phyloP scores from a whole-genome alignment of 1,139 yeast species.

The Suhomyces ambrosiae region DNA sequence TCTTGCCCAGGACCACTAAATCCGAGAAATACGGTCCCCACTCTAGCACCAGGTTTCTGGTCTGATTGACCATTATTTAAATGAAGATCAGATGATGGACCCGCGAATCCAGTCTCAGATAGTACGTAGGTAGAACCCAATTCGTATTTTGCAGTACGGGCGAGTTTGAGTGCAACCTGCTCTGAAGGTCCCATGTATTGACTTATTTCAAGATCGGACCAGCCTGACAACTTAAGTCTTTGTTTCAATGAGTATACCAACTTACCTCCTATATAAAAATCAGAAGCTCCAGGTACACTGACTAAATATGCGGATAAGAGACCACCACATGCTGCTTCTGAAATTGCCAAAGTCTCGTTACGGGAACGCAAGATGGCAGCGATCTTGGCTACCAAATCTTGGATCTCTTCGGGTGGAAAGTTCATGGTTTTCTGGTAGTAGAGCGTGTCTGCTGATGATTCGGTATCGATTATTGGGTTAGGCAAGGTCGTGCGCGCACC shows the following conservation, averaged over 20 bases:
- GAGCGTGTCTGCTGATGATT: background rate
- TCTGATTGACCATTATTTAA: slow-evolving; percentile 21
- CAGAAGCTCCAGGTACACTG: slow-evolving; percentile 82
- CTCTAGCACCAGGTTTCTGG: slow-evolving; percentile 19
- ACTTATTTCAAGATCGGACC: slow-evolving; percentile 70
- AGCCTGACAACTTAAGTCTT: slow-evolving; percentile 72
- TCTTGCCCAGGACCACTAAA: slow-evolving; percentile 69
- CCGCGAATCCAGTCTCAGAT: slow-evolving; percentile 88
- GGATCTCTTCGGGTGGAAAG: slow-evolving; percentile 65
- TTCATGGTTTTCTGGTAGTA: slow-evolving; percentile 28
- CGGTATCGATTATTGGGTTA: background rate
- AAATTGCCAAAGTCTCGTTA: slow-evolving; percentile 69
- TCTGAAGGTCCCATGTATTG: slow-evolving; percentile 82
- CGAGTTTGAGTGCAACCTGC: slow-evolving; percentile 71
- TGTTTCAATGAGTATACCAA: slow-evolving; percentile 76
- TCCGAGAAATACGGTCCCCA: slow-evolving; percentile 72
- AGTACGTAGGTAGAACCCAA: slow-evolving; percentile 80
- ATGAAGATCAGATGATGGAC: slow-evolving; percentile 59
- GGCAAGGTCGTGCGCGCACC: slow-evolving; percentile 10
- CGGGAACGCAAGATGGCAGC: slow-evolving; percentile 55
- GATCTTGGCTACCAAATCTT: slow-evolving; percentile 53
- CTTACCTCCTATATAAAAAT: slow-evolving; percentile 82
- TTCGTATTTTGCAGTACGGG: slow-evolving; percentile 77
- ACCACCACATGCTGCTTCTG: slow-evolving; percentile 93
- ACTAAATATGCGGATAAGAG: slow-evolving; percentile 77